These are phyloP conservation scores for Ulvella scutata DNA, from an alignment of 139 green algal species.

Conservation along the genomic window DNA sequence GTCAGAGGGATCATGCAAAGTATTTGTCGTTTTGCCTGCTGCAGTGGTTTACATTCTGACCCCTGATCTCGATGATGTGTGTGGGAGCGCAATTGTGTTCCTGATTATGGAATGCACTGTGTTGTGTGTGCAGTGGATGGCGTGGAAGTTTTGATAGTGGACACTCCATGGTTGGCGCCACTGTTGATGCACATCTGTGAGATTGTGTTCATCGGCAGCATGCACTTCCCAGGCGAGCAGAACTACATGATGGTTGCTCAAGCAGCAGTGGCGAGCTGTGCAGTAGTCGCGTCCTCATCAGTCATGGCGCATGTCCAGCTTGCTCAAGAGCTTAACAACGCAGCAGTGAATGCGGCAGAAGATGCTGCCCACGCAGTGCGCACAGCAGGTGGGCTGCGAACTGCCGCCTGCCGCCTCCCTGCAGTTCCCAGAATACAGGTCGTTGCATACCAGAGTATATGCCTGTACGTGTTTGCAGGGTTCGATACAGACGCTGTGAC, in stretches of 20 bases:
- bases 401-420: too few relatives aligned
- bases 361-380: not conserved
- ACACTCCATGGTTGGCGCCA: not conserved
- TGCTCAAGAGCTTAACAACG: not conserved
- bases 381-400: not conserved
- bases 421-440: too few relatives aligned
- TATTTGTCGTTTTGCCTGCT: too few relatives aligned
- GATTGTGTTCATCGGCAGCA: not conserved
- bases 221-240: not conserved
- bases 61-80: too few relatives aligned
- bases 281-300: not conserved
- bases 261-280: not conserved
- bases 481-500: not conserved
- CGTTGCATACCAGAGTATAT: too few relatives aligned
- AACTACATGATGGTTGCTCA: not conserved
- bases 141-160: not conserved
- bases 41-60: too few relatives aligned
- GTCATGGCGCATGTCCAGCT: not conserved
- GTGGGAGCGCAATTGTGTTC: too few relatives aligned
- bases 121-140: not conserved
- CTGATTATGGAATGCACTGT: not conserved
- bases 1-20: too few relatives aligned
- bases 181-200: constrained; percentile 1
- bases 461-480: not conserved
- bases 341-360: not conserved